phyloP scores from a whole-genome alignment of 23 red algal species.

The Gracilaria domingensis region DNA sequence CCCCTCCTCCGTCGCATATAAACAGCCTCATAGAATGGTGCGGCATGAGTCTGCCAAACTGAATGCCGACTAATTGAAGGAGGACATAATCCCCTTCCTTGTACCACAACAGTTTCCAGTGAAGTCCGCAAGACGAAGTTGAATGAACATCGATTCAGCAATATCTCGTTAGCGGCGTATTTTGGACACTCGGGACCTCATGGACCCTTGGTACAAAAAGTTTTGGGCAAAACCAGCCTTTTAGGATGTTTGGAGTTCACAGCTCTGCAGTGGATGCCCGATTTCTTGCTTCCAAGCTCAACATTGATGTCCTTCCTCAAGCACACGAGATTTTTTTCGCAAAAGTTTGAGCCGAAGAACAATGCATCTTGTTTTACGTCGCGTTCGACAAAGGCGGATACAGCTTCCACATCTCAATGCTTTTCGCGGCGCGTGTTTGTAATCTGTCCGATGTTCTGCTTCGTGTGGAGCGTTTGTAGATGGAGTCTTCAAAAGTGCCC shows the following conservation, averaged over 20 bases:
- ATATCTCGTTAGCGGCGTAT: too few species aligned
- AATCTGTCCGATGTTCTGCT: constrained; percentile 52
- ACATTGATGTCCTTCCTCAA: neutral
- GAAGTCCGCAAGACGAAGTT: too few species aligned
- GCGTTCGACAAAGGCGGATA: constrained; percentile 3
- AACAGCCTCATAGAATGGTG: constrained; percentile 32
- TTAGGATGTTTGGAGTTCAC: too few species aligned
- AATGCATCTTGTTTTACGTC: neutral
- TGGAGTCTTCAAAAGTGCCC: constrained; percentile 72
- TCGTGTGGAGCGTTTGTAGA: constrained; percentile 74
- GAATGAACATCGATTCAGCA: too few species aligned
- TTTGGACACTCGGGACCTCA: too few species aligned
- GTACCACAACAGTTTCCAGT: too few species aligned
- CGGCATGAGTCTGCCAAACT: constrained; percentile 32
- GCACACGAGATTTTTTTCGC: neutral
- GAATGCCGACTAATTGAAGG: too few species aligned
- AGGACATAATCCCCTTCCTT: too few species aligned
- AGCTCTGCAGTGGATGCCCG: too few species aligned
- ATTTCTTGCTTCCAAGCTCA: neutral
- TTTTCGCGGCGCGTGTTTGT: constrained; percentile 67
- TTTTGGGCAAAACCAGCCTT: too few species aligned
- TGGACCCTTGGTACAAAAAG: too few species aligned
- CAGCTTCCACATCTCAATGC: constrained; percentile 45
- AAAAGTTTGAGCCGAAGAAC: neutral
- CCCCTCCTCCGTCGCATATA: constrained; percentile 54